A percentile compares a stretch with the other conserved stretches of the same genome.
Conservation (phyloP, 1,284 basidiomycete species). For the Macrocybe sp. region DNA sequence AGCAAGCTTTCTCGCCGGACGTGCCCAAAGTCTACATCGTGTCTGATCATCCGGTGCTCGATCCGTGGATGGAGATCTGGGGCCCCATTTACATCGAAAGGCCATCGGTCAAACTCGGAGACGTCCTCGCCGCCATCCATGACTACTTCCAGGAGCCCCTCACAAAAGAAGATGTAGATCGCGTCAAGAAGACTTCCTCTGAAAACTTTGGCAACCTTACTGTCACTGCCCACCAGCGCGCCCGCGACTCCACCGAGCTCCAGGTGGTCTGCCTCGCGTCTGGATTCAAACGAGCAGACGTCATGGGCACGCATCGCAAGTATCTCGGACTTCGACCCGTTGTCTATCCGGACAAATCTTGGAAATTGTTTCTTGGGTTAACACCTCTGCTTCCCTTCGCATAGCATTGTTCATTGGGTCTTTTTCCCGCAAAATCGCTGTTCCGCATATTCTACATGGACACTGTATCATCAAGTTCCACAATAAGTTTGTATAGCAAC, state of each 20-base stretch:
- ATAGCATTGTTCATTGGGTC: not conserved
- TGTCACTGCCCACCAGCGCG: constrained; percentile 19
- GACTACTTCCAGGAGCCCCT: constrained; percentile 26
- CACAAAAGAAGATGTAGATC: constrained; percentile 19
- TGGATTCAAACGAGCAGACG: constrained; percentile 29
- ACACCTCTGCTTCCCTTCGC: constrained; percentile 22
- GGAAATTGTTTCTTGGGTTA: constrained; percentile 31
- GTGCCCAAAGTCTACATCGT: constrained; percentile 24
- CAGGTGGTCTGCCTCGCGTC: constrained; percentile 14
- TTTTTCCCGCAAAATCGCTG: too few species aligned
- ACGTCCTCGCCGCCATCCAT: constrained; percentile 28
- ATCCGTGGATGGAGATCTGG: constrained; percentile 29
- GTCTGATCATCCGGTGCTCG: constrained; percentile 23
- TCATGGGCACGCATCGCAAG: constrained; percentile 29
- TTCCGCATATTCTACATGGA: too few species aligned
- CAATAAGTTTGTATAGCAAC: too few species aligned
- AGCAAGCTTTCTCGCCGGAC: constrained; percentile 19
- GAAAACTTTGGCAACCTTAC: constrained; percentile 19
- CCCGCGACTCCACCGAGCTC: constrained; percentile 23
- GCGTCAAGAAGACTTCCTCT: constrained; percentile 10
- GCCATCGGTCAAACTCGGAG: constrained; percentile 1
- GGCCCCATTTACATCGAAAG: constrained; percentile 28
- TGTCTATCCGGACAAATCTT: constrained; percentile 28
- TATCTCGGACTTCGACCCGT: constrained; percentile 33
- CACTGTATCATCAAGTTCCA: too few species aligned